Evolutionary conservation across 495 filamentous ascomycete genomes (phyloP).

Genomic region (Penicillium flavigenum): DNA sequence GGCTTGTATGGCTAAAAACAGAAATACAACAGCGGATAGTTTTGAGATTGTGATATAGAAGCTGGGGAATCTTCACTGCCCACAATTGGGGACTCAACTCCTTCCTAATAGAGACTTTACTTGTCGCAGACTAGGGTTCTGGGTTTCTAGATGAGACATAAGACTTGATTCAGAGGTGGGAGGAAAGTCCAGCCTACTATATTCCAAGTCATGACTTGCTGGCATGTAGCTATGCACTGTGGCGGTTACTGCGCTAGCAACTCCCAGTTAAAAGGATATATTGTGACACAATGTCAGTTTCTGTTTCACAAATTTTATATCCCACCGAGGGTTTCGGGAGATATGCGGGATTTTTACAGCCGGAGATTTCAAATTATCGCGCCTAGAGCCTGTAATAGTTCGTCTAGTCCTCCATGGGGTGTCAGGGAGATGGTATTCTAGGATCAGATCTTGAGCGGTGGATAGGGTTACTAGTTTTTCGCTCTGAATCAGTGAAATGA

Average conservation of each 20-base stretch:
- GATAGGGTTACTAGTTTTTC: neutral
- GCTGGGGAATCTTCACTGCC: neutral
- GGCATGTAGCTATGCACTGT: conserved; percentile 19
- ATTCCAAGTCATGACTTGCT: conserved; percentile 14
- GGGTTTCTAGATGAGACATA: neutral
- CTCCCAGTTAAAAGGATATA: neutral
- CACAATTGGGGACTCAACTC: neutral
- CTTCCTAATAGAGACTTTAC: neutral
- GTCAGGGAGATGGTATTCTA: neutral
- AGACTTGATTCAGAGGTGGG: neutral
- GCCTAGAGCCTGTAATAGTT: neutral
- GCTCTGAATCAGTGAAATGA: neutral
- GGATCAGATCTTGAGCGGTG: neutral
- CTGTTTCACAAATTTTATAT: conserved; percentile 17
- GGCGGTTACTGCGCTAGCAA: conserved; percentile 17
- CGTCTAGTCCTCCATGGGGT: neutral
- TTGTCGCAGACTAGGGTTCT: neutral
- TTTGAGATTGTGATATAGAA: neutral
- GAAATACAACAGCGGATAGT: neutral
- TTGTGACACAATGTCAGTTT: neutral
- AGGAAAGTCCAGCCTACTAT: neutral
- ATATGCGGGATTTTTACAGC: conserved; percentile 5
- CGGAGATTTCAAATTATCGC: neutral
- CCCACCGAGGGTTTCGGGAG: conserved; percentile 13
- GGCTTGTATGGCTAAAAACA: neutral